Evolutionary conservation across 2,329 filamentous ascomycete genomes (phyloP).

Genomic region (Penicillium sp.): DNA sequence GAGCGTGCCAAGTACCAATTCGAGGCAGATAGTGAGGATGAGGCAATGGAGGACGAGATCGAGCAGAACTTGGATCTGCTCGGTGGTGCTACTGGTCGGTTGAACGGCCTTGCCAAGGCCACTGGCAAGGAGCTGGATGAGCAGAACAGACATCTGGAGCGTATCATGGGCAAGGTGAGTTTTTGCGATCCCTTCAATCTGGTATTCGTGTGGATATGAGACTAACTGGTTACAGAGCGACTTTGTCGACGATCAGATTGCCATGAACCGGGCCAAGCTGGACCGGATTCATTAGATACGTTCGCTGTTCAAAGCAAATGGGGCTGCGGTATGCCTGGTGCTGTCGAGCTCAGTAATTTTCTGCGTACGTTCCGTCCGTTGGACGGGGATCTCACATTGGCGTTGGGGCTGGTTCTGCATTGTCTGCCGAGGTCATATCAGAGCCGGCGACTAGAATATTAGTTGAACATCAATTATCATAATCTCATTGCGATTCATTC

Average conservation of each 20-base stretch:
- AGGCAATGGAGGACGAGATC: slow-evolving; percentile 70
- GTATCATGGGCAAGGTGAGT: slow-evolving; percentile 73
- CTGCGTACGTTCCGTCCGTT: slow-evolving; percentile 3
- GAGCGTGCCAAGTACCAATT: slow-evolving; percentile 74
- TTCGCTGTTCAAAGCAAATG: background rate
- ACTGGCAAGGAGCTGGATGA: slow-evolving; percentile 73
- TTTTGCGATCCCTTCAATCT: background rate
- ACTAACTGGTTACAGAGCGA: slow-evolving; percentile 63
- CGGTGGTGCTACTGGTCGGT: slow-evolving; percentile 61
- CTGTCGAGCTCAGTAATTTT: slow-evolving; percentile 26
- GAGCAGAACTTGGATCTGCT: slow-evolving; percentile 64
- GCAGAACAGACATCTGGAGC: slow-evolving; percentile 75
- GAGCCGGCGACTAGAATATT: slow-evolving; percentile 7
- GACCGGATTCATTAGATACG: slow-evolving; percentile 53
- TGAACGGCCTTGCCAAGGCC: slow-evolving; percentile 72
- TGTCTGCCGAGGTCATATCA: slow-evolving; percentile 3
- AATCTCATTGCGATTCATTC: slow-evolving; percentile 7
- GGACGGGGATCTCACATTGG: slow-evolving; percentile 1
- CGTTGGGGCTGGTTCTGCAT: slow-evolving; percentile 9
- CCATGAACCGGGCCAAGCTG: slow-evolving; percentile 71
- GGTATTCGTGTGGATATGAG: background rate
- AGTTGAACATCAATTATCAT: slow-evolving; percentile 5
- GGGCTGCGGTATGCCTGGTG: slow-evolving; percentile 32
- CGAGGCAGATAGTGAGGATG: slow-evolving; percentile 70
- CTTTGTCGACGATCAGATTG: slow-evolving; percentile 75